These are phyloP conservation scores for Termitomyces sp. DNA, from an alignment of 768 basidiomycete species.

Conservation along the genomic window DNA sequence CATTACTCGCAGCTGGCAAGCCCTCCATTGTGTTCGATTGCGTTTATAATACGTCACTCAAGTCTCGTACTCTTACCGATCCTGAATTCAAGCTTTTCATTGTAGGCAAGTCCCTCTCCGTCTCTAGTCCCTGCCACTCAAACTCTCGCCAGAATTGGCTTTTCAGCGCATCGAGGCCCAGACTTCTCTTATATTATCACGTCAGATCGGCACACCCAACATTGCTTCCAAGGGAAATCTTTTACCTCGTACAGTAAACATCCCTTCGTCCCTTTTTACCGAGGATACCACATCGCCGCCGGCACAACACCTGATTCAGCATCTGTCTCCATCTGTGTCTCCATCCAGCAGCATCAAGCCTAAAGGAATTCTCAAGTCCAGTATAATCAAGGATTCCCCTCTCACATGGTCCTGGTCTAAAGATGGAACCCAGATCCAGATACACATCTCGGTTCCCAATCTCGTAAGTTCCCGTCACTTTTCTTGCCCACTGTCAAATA, in stretches of 20 bases:
- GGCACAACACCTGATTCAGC: constrained; percentile 44
- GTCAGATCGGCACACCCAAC: constrained; percentile 69
- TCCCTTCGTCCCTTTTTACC: constrained; percentile 40
- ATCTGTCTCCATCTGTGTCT: constrained; percentile 17
- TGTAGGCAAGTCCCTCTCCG: constrained; percentile 41
- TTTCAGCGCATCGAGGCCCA: constrained; percentile 65
- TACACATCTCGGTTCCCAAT: constrained; percentile 48
- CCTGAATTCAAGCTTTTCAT: constrained; percentile 64
- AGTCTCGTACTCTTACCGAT: constrained; percentile 53
- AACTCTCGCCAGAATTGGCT: constrained; percentile 46
- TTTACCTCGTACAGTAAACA: constrained; percentile 45
- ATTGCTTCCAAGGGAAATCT: constrained; percentile 73
- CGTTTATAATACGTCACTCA: constrained; percentile 54
- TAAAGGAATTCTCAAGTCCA: constrained; percentile 41
- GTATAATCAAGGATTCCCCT: not conserved
- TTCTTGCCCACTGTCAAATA: not conserved
- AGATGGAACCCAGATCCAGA: constrained; percentile 31
- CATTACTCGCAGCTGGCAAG: constrained; percentile 50
- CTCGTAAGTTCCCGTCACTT: constrained; percentile 38
- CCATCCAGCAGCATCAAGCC: constrained; percentile 13
- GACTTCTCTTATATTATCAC: constrained; percentile 52
- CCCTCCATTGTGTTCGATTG: constrained; percentile 69
- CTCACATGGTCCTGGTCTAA: constrained; percentile 52
- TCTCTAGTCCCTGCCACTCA: not conserved
- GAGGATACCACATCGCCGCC: constrained; percentile 5